Base-by-base conservation (phyloP, 306 rosid species). In the Castanospermum australe region DNA sequence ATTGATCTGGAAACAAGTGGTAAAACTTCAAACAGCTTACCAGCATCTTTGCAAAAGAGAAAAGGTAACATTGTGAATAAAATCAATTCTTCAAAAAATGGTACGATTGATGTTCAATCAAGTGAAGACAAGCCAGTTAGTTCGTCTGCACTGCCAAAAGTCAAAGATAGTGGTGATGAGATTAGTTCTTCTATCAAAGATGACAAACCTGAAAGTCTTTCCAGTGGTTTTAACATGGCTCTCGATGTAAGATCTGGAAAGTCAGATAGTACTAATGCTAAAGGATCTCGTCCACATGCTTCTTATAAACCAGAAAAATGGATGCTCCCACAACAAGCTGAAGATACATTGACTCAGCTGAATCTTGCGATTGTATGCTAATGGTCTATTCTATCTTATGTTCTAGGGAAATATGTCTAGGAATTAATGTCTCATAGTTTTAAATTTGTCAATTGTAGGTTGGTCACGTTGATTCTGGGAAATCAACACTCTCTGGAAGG, bases 391-490 rank as follows among this genome's bases (percentile, higher is more conserved):
- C 32, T 67, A 28, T 82, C 66, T 50, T 79, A 54, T 56, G 59
- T 67, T 73, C 59, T 32, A 62, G 47, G 79, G 73, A 50, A 52
- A 9, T 44, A 70, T 55, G 35, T 75, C 66, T 38, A 38, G 44
- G 78, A 32, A 45, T 42, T 10, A 54, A 42, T 44, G 71, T 70
- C 72, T 80, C 35, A 70, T 12, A 55, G 44, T 61, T 67, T 84
- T 73, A 44, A 69, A 81, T 72, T 56, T 89, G 64, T 83, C 65
- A 50, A 83, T 77, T 88, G 83, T 82, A 95, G 99, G 97, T 95
- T 81, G 99, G 99, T 42, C 99, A 95, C 80, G 99, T 95, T 83
- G 99, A 95, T 90, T 91, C 99, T 77, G 99, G 99, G 83, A 95
- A 95, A 87, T 95, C 99, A 64, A 93, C 99, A 21, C 94, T 95